Conservation (phyloP, 768 basidiomycete species). For the Lactarius indigo region DNA sequence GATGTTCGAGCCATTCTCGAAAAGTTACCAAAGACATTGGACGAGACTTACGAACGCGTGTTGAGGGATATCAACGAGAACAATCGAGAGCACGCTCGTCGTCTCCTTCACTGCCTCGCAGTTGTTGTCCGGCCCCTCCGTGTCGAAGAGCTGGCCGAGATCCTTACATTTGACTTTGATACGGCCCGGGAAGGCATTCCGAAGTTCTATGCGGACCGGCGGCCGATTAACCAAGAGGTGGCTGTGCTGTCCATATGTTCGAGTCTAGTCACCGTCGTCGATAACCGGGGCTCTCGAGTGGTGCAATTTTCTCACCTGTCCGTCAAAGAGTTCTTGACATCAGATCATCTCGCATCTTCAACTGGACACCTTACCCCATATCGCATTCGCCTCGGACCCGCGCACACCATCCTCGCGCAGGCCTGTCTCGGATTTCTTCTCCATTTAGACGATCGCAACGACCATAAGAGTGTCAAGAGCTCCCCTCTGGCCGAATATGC, state of each 20-base stretch:
- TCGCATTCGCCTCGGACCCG: not conserved
- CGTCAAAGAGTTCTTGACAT: conserved; percentile 8
- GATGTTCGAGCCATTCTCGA: conserved; percentile 1
- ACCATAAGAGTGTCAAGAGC: not conserved
- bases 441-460: not conserved
- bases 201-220: not conserved
- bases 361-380: not conserved
- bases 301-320: conserved; percentile 17
- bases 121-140: not conserved
- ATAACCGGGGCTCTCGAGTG: not conserved
- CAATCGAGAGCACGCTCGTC: not conserved
- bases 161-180: conserved; percentile 13
- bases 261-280: not conserved
- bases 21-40: not conserved
- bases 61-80: not conserved
- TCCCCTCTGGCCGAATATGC: not conserved
- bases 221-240: not conserved
- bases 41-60: not conserved
- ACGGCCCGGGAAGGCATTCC: not conserved
- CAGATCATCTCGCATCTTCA: not conserved
- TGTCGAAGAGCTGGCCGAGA: conserved; percentile 2
- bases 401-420: not conserved
- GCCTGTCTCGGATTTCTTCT: not conserved
- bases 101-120: conserved; percentile 12
- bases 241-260: conserved; percentile 11